Evolutionary conservation across 768 basidiomycete genomes (phyloP), one percentile per base, ranked within the genome.

Genomic region (Leucosporidium creatinivorum): DNA sequence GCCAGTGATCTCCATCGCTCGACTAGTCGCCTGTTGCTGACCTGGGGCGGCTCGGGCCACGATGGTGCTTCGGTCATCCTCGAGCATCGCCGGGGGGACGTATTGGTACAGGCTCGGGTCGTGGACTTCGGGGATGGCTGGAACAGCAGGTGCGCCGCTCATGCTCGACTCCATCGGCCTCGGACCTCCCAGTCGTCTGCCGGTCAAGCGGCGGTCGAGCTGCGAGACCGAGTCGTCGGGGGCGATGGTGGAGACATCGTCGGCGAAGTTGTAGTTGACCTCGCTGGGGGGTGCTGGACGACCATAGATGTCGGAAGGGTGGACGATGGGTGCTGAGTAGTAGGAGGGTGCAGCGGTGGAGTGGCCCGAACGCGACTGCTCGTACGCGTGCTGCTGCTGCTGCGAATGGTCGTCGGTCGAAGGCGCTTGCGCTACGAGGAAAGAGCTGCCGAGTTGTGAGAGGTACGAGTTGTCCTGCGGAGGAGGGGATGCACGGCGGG

Each of bases 211-310:
- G 2, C 70, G 52, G 33, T 67, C 70, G 51, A 72, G 39, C 44
- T 72, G 67, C 4, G 62, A 64, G n/a, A 72, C 70, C 7, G 62
- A 64, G 60, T 72, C 70, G 58, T 66, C 67, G 6, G 70, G 70
- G 0, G 23, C 31, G 28, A 72, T 72, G 2, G 70, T 72, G 23
- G 58, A 56, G 4, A 67, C 64, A 58, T 72, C 70, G 26, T 68
- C 64, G 28, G 57, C 49, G 61, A 64, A 72, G 15, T 72, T 52
- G 30, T 66, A 72, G 58, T 68, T 58, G 30, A 62, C 50, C 19
- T 72, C 70, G 9, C 65, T 63, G 1, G 69, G 69, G 0, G 65
- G 26, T 0, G 31, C 18, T 21, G 69, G 65, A 1, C 69, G 65
- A 15, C 62, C 61, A 36, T 66, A 69, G 18, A 69, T n/a, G 52